phyloP scores from a whole-genome alignment of 441 rosid genomes.

The Bruguiera hainesii region DNA sequence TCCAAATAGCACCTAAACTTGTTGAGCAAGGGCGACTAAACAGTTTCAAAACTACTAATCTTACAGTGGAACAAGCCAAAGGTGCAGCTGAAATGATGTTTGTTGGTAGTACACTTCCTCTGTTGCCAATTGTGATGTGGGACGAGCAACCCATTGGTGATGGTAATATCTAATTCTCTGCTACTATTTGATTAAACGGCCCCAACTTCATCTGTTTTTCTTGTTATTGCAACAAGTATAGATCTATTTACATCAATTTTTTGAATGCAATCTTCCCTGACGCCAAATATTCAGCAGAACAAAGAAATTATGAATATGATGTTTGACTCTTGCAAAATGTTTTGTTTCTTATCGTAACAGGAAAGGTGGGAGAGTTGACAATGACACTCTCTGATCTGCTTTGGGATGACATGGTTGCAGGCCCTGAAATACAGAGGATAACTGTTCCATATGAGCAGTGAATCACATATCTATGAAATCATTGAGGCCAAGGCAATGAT shows the following conservation, averaged over 20 bases:
- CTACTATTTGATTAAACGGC: background rate
- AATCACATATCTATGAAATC: background rate
- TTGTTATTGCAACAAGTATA: background rate
- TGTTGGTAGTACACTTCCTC: slow-evolving; percentile 64
- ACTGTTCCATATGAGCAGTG: slow-evolving; percentile 34
- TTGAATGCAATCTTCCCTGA: no score
- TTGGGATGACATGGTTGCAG: slow-evolving; percentile 71
- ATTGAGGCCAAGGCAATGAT: slow-evolving; percentile 6
- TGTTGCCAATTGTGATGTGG: slow-evolving; percentile 59
- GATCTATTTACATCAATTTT: background rate
- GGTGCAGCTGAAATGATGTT: slow-evolving; percentile 57
- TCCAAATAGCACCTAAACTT: slow-evolving; percentile 50
- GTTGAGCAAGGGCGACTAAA: slow-evolving; percentile 49
- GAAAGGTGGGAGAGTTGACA: slow-evolving; percentile 62
- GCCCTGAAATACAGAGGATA: slow-evolving; percentile 43
- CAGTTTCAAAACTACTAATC: slow-evolving; percentile 34
- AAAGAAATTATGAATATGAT: background rate
- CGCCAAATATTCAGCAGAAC: no score
- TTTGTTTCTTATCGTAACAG: slow-evolving; percentile 26
- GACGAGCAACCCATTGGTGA: slow-evolving; percentile 60
- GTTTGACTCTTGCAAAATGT: background rate
- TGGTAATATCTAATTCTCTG: slow-evolving; percentile 32
- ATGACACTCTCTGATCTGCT: slow-evolving; percentile 62
- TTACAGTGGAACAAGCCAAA: slow-evolving; percentile 49
- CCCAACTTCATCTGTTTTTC: background rate